Conservation (phyloP, 2,329 filamentous ascomycete genomes). For the Fusarium nelsonii region DNA sequence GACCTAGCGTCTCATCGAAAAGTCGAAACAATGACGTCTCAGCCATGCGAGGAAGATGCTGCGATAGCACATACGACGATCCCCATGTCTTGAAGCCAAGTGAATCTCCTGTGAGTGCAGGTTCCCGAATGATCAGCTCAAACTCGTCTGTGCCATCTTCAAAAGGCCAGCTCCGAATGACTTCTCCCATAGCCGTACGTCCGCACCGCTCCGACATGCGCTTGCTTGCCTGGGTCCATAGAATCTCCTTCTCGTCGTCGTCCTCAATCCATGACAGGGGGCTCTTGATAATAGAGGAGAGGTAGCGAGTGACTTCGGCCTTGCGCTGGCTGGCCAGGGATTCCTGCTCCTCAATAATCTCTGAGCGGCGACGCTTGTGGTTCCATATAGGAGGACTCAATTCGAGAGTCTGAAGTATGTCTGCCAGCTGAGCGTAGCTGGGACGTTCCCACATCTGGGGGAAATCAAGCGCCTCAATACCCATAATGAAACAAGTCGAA, state of each 20-base stretch:
- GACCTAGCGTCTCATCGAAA: slow-evolving; percentile 54
- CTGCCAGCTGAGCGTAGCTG: slow-evolving; percentile 71
- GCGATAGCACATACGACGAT: slow-evolving; percentile 86
- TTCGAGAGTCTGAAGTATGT: slow-evolving; percentile 74
- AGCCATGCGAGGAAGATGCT: slow-evolving; percentile 69
- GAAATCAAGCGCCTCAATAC: slow-evolving; percentile 67
- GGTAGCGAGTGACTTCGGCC: slow-evolving; percentile 71
- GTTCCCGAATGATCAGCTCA: slow-evolving; percentile 82
- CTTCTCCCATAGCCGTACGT: slow-evolving; percentile 70
- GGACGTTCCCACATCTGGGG: slow-evolving; percentile 88
- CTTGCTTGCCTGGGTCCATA: slow-evolving; percentile 84
- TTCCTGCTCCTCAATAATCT: slow-evolving; percentile 58
- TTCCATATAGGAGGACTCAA: slow-evolving; percentile 78
- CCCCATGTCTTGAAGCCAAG: slow-evolving; percentile 97
- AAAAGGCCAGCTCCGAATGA: slow-evolving; percentile 68
- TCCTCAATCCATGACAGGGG: slow-evolving; percentile 75
- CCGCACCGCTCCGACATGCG: slow-evolving; percentile 89
- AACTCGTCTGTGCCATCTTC: slow-evolving; percentile 58
- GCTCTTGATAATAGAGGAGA: slow-evolving; percentile 77
- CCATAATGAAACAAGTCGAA: slow-evolving; percentile 42
- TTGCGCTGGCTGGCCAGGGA: slow-evolving; percentile 57
- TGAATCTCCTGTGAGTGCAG: slow-evolving; percentile 87
- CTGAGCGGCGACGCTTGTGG: slow-evolving; percentile 56
- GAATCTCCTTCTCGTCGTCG: slow-evolving; percentile 72
- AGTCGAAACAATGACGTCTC: slow-evolving; percentile 60